These are phyloP conservation scores for Spathaspora jeffriesii DNA, from an alignment of 1,139 yeast genomes.

Conservation along the genomic window DNA sequence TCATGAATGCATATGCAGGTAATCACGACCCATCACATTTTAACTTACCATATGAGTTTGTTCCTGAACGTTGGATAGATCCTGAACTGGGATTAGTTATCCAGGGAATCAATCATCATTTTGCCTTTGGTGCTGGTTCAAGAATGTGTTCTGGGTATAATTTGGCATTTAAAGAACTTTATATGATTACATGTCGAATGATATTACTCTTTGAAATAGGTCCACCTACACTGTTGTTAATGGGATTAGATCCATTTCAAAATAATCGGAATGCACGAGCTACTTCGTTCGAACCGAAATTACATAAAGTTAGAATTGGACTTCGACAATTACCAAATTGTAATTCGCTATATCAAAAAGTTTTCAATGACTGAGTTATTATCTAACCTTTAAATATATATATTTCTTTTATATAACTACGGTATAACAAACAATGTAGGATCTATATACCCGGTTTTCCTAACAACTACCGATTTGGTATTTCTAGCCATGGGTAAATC, in stretches of 20 bases:
- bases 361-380: constrained; percentile 6
- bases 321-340: constrained; percentile 22
- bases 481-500: constrained; percentile 65
- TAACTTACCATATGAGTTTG: constrained; percentile 50
- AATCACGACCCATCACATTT: constrained; percentile 59
- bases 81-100: constrained; percentile 18
- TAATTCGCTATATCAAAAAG: constrained; percentile 21
- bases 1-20: constrained; percentile 73
- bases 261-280: constrained; percentile 52
- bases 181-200: constrained; percentile 36
- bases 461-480: constrained; percentile 60
- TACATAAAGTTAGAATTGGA: constrained; percentile 34
- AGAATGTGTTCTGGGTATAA: constrained; percentile 70
- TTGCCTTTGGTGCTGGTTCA: constrained; percentile 71
- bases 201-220: constrained; percentile 37
- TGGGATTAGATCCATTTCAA: constrained; percentile 51
- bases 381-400: not conserved
- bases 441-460: constrained; percentile 59
- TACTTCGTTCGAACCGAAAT: constrained; percentile 60
- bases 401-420: not conserved
- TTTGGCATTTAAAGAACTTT: constrained; percentile 64
- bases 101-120: constrained; percentile 35
- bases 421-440: constrained; percentile 31
- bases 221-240: constrained; percentile 41
- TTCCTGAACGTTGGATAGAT: constrained; percentile 61